phyloP scores from a whole-genome alignment of 768 basidiomycete species.

The Amyloporia xantha region DNA sequence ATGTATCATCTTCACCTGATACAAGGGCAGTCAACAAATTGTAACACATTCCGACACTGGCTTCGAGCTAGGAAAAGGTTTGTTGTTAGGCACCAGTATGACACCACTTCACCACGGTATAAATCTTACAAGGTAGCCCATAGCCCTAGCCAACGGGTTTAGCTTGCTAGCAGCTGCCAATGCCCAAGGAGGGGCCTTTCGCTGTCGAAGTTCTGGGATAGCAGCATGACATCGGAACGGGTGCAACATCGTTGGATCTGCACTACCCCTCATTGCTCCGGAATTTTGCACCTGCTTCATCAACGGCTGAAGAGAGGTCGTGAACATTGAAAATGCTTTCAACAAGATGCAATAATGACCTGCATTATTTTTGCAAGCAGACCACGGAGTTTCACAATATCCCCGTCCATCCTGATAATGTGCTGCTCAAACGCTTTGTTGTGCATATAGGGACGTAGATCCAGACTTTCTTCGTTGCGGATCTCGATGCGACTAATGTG shows the following conservation, averaged over 20 bases:
- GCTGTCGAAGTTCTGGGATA: conserved; percentile 29
- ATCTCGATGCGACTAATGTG: conserved; percentile 96
- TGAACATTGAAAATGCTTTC: no score
- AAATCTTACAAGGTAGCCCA: conserved; percentile 81
- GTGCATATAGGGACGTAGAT: conserved; percentile 80
- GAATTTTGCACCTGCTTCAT: conserved; percentile 29
- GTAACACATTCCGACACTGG: conserved; percentile 75
- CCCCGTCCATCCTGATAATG: conserved; percentile 65
- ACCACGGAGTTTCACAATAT: conserved; percentile 59
- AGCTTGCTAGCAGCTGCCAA: conserved; percentile 46
- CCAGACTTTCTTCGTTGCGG: conserved; percentile 83
- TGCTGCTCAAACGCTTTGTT: conserved; percentile 84
- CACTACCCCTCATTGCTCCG: conserved; percentile 39
- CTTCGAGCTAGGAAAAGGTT: conserved; percentile 60
- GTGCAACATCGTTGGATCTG: conserved; percentile 61
- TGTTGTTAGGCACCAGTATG: no score
- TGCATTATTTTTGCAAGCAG: conserved; percentile 68
- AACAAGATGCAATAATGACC: conserved; percentile 42
- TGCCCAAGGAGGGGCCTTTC: conserved; percentile 40
- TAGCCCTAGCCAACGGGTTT: conserved; percentile 62
- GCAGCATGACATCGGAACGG: conserved; percentile 50
- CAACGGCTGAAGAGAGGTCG: conserved; percentile 24
- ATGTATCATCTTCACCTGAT: conserved; percentile 30
- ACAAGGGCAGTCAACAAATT: conserved; percentile 48
- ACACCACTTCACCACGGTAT: no score